Conservation (phyloP, 2,329 filamentous ascomycete species). For the Penicillium hesseltinei region DNA sequence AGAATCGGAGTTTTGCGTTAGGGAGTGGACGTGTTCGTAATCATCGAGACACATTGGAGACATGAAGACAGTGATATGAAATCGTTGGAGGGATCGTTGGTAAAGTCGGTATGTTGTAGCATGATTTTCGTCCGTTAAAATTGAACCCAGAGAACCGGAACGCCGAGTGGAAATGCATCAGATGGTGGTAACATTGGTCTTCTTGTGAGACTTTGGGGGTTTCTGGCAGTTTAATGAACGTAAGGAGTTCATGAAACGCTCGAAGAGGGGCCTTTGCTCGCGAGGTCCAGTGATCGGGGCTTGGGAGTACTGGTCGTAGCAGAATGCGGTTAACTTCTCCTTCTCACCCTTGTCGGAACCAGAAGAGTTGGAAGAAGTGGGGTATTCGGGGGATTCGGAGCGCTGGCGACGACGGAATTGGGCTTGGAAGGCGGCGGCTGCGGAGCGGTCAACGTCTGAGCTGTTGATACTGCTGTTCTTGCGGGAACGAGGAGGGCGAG, state of each 20-base stretch:
- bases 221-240: conserved; percentile 24
- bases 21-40: conserved; percentile 14
- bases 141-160: conserved; percentile 12
- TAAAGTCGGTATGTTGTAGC: conserved; percentile 9
- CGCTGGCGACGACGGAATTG: conserved; percentile 34
- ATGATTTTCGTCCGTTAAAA: background rate
- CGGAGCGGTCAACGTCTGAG: conserved; percentile 35
- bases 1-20: background rate
- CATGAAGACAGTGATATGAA: conserved; percentile 6
- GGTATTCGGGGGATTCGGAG: conserved; percentile 29
- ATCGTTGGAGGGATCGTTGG: conserved; percentile 16
- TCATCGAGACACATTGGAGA: conserved; percentile 13
- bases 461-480: conserved; percentile 26
- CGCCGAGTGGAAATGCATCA: conserved; percentile 14
- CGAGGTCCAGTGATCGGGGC: conserved; percentile 16
- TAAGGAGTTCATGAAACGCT: conserved; percentile 22
- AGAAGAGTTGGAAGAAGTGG: conserved; percentile 14
- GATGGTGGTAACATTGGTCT: conserved; percentile 18
- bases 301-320: conserved; percentile 32
- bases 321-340: conserved; percentile 32
- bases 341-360: conserved; percentile 17
- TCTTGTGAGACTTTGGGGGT: conserved; percentile 10
- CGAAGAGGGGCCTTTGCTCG: conserved; percentile 19
- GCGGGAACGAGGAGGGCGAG: conserved; percentile 24
- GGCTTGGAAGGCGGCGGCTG: conserved; percentile 39